Evolutionary conservation across 257 asterid genomes (phyloP).

Genomic region (Agastache rugosa): DNA sequence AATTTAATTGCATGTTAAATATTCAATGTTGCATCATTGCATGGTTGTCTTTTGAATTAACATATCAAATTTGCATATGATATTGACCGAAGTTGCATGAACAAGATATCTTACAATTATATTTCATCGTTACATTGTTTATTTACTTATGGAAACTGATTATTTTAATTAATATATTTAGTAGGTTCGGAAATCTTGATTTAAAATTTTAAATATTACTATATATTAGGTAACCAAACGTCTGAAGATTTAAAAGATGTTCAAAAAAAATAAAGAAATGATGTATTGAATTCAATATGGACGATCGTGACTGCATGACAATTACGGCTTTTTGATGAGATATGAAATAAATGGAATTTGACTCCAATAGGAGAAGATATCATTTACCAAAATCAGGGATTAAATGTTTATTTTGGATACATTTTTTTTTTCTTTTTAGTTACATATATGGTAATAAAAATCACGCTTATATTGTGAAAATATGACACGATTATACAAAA

Average conservation of each 20-base stretch:
- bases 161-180: too few relatives aligned
- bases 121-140: too few relatives aligned
- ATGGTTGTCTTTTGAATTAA: neutral
- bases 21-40: neutral
- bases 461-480: neutral
- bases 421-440: neutral
- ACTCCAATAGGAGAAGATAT: neutral
- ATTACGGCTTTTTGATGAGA: neutral
- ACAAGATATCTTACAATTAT: too few relatives aligned
- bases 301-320: neutral
- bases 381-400: neutral
- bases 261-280: neutral
- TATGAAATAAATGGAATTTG: neutral
- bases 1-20: neutral
- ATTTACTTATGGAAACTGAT: neutral
- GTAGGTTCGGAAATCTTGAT: too few relatives aligned
- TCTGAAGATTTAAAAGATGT: neutral
- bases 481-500: neutral
- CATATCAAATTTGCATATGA: neutral
- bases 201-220: too few relatives aligned
- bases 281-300: neutral
- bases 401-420: neutral
- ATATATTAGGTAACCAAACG: neutral
- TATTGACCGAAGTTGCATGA: neutral
- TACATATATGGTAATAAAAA: neutral